These are phyloP conservation scores for Spirogloea muscicola DNA, from an alignment of 139 green algal genomes.

Conservation along the genomic window DNA sequence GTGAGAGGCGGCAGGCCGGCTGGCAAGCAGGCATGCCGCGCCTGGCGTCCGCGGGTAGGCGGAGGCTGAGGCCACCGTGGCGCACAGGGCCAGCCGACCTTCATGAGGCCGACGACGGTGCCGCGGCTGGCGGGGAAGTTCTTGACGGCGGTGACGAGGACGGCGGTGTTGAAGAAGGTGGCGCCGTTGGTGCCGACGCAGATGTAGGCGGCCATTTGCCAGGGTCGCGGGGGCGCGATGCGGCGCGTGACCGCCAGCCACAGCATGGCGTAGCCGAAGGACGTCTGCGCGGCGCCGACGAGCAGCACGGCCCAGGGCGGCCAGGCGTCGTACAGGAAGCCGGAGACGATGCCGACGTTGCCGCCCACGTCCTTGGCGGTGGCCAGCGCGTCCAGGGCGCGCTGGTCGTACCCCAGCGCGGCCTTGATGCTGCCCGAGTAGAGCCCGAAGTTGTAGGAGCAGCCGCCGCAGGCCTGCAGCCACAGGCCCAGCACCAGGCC, in stretches of 20 bases:
- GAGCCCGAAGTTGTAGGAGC: conserved; percentile 29
- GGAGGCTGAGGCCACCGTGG: too few species aligned
- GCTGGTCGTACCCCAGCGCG: conserved; percentile 37
- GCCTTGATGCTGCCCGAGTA: conserved; percentile 42
- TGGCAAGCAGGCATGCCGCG: too few species aligned
- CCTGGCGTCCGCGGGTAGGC: too few species aligned
- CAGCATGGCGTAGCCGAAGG: conserved; percentile 27
- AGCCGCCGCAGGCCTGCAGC: conserved; percentile 25
- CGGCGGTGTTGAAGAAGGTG: conserved; percentile 43
- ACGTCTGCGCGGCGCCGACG: conserved; percentile 16
- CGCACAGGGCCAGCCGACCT: too few species aligned
- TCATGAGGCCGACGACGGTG: conserved; percentile 78
- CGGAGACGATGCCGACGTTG: conserved; percentile 39
- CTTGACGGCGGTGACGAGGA: conserved; percentile 46
- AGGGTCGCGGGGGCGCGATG: conserved; percentile 12
- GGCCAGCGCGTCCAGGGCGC: conserved; percentile 24
- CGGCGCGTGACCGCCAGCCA: conserved; percentile 33
- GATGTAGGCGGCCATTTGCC: conserved; percentile 14
- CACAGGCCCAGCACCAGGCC: conserved; percentile 19
- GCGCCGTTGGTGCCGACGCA: conserved; percentile 43
- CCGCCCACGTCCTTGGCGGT: conserved; percentile 40
- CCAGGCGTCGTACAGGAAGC: conserved; percentile 15
- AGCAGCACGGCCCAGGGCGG: conserved; percentile 29
- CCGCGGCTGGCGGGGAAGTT: conserved; percentile 80
- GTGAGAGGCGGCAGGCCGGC: too few species aligned